A percentile compares a stretch with the other conserved stretches of the same genome.
These are phyloP conservation scores for Cercospora sesami DNA, from an alignment of 2,329 filamentous ascomycete species.

Conservation along the genomic window DNA sequence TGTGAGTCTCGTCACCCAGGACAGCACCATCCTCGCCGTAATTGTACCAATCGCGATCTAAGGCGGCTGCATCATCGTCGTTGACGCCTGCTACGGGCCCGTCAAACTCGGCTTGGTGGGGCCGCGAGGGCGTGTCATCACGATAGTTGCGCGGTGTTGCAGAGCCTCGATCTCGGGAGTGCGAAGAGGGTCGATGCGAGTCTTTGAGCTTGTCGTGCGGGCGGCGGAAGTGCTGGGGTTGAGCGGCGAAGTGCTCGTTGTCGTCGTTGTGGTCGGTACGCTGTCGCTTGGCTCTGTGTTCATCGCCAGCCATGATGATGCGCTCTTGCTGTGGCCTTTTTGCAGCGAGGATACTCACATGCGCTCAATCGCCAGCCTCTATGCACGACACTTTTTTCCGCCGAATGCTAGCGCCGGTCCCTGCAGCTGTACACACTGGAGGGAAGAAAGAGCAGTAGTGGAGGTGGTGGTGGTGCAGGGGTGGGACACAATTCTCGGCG, in stretches of 20 bases:
- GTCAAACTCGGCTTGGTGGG: conserved; percentile 59
- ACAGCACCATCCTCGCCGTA: conserved; percentile 80
- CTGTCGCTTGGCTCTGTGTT: conserved; percentile 29
- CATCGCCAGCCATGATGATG: conserved; percentile 24
- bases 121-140: conserved; percentile 39
- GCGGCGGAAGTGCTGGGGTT: conserved; percentile 47
- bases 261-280: conserved; percentile 52
- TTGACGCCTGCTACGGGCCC: conserved; percentile 60
- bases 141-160: conserved; percentile 24
- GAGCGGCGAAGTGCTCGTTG: conserved; percentile 47
- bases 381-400: neutral
- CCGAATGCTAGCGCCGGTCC: neutral
- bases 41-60: conserved; percentile 92
- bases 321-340: neutral
- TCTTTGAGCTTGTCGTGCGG: conserved; percentile 24
- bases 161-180: neutral
- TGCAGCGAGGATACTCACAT: conserved; percentile 14
- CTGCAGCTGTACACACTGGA: neutral
- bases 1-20: conserved; percentile 89
- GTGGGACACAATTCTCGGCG: neutral
- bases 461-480: neutral
- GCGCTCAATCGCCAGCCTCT: neutral
- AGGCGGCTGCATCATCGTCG: conserved; percentile 68
- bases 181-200: conserved; percentile 33
- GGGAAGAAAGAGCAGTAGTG: neutral